Evolutionary conservation across 768 basidiomycete genomes (phyloP).

Genomic region (Boletus reticulatus): DNA sequence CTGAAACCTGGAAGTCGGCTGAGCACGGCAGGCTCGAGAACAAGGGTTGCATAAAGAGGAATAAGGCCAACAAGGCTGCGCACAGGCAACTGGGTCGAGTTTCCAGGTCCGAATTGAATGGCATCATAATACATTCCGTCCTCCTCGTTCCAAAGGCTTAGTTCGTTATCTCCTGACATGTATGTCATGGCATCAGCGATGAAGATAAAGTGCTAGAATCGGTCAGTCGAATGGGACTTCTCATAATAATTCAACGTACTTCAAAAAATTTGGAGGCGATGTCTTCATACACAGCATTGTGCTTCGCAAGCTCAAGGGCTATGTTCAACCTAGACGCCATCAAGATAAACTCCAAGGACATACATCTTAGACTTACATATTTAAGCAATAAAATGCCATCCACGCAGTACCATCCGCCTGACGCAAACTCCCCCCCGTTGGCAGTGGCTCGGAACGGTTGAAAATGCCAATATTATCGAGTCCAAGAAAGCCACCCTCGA

Average conservation of each 20-base stretch:
- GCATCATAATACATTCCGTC: conserved; percentile 99
- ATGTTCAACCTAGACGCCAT: conserved; percentile 76
- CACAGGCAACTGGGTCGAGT: conserved; percentile 89
- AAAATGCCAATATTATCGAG: conserved; percentile 98
- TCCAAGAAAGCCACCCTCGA: conserved; percentile 97
- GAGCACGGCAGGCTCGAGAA: conserved; percentile 85
- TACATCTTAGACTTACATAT: conserved; percentile 61
- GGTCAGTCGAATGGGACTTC: conserved; percentile 14
- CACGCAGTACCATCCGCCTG: conserved; percentile 99
- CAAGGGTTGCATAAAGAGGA: conserved; percentile 92
- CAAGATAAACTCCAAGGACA: not conserved
- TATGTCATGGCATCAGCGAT: conserved; percentile 99
- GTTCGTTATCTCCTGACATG: conserved; percentile 70
- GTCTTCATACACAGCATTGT: conserved; percentile 96
- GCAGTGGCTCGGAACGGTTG: conserved; percentile 95
- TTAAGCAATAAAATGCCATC: conserved; percentile 99
- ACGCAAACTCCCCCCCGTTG: conserved; percentile 89
- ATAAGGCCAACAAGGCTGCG: conserved; percentile 97
- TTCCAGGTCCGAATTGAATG: conserved; percentile 79
- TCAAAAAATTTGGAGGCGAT: conserved; percentile 99
- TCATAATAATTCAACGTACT: conserved; percentile 34
- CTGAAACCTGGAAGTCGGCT: conserved; percentile 97
- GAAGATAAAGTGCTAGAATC: conserved; percentile 86
- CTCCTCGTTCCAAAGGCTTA: conserved; percentile 91
- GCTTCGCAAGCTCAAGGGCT: conserved; percentile 95